These are phyloP conservation scores for Penicillium sp. DNA, from an alignment of 2,329 filamentous ascomycete genomes.

Conservation along the genomic window DNA sequence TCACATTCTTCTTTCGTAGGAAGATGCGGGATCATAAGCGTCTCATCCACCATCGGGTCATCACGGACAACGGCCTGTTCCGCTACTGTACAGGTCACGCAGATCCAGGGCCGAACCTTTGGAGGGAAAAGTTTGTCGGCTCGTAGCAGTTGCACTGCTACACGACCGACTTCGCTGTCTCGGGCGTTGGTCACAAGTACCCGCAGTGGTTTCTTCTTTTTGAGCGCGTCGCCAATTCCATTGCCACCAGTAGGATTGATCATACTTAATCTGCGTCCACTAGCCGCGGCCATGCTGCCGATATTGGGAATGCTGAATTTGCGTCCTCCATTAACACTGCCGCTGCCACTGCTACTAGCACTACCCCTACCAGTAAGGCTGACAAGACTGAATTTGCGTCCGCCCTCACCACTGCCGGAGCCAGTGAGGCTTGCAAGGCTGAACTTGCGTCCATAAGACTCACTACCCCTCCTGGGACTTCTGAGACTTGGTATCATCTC, in stretches of 20 bases:
- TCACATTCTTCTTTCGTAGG: constrained; percentile 28
- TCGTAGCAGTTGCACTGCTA: constrained; percentile 40
- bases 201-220: constrained; percentile 24
- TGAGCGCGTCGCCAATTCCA: constrained; percentile 5
- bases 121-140: constrained; percentile 33
- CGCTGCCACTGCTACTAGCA: constrained; percentile 2
- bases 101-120: constrained; percentile 35
- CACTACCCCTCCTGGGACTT: not conserved
- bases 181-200: constrained; percentile 41
- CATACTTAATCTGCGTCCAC: not conserved
- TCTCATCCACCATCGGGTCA: constrained; percentile 34
- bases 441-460: not conserved
- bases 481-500: not conserved
- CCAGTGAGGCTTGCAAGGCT: not conserved
- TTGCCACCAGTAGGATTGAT: not conserved
- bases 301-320: not conserved
- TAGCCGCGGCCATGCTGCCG: not conserved
- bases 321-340: not conserved
- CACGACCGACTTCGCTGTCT: constrained; percentile 38
- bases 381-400: not conserved
- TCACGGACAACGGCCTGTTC: constrained; percentile 30
- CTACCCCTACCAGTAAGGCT: not conserved
- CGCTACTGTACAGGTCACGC: constrained; percentile 32
- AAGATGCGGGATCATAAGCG: constrained; percentile 31
- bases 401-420: not conserved